These are phyloP conservation scores for Tetrahymena thermophila DNA, from an alignment of 73 alveolate genomes.

Conservation along the genomic window DNA sequence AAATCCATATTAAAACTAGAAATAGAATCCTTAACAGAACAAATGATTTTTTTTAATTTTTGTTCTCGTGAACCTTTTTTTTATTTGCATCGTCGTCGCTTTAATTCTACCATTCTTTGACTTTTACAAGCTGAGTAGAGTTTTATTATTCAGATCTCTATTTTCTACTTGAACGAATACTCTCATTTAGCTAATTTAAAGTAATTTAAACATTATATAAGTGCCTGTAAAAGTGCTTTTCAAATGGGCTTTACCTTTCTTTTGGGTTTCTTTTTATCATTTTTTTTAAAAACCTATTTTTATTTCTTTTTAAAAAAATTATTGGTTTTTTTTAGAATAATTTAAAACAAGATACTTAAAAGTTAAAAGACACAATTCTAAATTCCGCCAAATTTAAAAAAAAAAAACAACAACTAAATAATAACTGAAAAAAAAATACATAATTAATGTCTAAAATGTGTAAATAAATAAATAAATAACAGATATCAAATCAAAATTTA, in stretches of 20 bases:
- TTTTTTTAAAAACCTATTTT: background rate
- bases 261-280: background rate
- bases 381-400: background rate
- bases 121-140: background rate
- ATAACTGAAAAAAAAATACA: background rate
- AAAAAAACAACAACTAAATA: background rate
- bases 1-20: background rate
- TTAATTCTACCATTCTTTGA: background rate
- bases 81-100: background rate
- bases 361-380: background rate
- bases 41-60: background rate
- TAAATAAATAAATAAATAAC: too few species aligned
- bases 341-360: background rate
- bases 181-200: background rate
- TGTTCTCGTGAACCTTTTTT: background rate
- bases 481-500: too few species aligned
- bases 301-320: background rate
- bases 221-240: background rate
- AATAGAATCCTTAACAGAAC: background rate
- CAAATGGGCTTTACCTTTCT: background rate
- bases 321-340: background rate
- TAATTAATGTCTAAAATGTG: too few species aligned
- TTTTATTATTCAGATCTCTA: background rate
- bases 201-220: background rate
- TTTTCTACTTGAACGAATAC: background rate